phyloP scores from a whole-genome alignment of 306 rosid species.

The Trichosanthes truncata region DNA sequence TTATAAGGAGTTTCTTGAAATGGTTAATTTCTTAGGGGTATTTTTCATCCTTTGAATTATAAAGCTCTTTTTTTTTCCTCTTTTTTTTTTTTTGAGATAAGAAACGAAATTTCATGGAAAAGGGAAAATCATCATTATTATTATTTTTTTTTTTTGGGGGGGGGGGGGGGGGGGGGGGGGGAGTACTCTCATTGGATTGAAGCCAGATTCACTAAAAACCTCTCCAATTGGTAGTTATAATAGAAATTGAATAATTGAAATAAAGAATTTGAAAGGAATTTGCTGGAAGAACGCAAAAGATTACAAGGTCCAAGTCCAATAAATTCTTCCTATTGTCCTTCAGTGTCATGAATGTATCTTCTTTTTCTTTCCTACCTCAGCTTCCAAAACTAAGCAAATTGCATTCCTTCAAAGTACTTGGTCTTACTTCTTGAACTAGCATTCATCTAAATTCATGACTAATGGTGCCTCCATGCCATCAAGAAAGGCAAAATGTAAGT shows the following conservation, averaged over 20 bases:
- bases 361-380: background rate
- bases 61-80: background rate
- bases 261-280: background rate
- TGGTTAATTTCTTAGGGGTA: background rate
- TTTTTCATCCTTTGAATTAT: conserved; percentile 1
- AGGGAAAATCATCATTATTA: too few relatives aligned
- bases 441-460: background rate
- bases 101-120: background rate
- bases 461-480: background rate
- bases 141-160: too few relatives aligned
- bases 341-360: background rate
- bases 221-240: background rate
- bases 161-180: background rate
- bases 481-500: background rate
- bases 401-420: background rate
- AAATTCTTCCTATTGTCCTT: background rate
- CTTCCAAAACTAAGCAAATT: background rate
- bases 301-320: background rate
- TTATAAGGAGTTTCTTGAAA: background rate
- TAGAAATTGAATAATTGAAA: background rate
- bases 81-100: background rate
- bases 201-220: background rate
- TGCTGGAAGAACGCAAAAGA: background rate
- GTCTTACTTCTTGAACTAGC: background rate
- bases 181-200: background rate